Base-by-base conservation (phyloP, 345 rosid genomes). In the Heritiera littoralis region DNA sequence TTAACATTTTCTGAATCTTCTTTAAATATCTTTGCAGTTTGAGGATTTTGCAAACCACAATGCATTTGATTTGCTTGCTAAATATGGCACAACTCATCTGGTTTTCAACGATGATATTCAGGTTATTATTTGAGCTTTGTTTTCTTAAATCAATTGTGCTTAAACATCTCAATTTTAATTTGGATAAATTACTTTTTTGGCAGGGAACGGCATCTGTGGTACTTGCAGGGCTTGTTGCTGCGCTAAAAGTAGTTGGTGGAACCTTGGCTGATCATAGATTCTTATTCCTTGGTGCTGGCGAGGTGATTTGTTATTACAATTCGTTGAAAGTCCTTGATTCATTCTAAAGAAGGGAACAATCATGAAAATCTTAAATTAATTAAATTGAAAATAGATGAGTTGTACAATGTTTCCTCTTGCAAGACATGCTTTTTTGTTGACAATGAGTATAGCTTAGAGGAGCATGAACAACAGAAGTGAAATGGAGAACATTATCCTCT, bases 141-240 rank as follows among this genome's bases (percentile, higher is more conserved):
- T 49, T 46, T 71, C 7, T 41, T 32, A 49, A 55, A 71, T 56
- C 12, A 9, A 56, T 56, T 74, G 46, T 17, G 67, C n/a, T 74
- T 2, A 49, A 51, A 32, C 32, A 59, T 41, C 0, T 64, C 28
- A 67, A 74, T 80, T 78, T 83, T 74, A 51, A 60, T 14, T 78
- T 20, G 55, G 3, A 35, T 60, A 43, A 49, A 45, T 70, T 72
- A 43, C 45, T 58, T 55, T 71, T 68, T 7, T 78, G 76, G 61
- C 89, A 94, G 98, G 98, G 98, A 46, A 93, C 98, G 15, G 98
- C 98, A 83, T 95, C 98, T 61, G 98, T 95, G 81, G 98, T 95
- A 66, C 98, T 95, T 71, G 92, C 98, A 30, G 98, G 98, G 76
- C 97, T 95, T 67, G 75, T 95, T 49, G 90, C 98, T 23, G 93